phyloP scores from a whole-genome alignment of 495 filamentous ascomycete genomes.

The Endocarpon pusillum region DNA sequence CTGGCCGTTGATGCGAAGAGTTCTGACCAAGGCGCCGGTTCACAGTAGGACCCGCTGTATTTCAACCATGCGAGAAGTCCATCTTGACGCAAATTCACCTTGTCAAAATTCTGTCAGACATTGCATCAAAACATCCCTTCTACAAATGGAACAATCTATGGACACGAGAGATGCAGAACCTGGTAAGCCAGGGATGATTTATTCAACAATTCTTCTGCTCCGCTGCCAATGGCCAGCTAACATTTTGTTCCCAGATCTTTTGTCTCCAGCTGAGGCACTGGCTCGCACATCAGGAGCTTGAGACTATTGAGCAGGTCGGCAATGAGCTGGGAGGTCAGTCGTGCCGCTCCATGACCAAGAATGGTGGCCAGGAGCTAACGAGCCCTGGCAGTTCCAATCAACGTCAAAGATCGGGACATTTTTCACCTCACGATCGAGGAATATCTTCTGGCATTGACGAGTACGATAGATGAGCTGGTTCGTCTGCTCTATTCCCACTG shows the following conservation, averaged over 20 bases:
- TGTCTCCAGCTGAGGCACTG: neutral
- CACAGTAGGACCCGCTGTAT: constrained; percentile 23
- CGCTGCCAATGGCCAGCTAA: constrained; percentile 14
- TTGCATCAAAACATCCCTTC: constrained; percentile 74
- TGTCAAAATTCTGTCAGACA: constrained; percentile 41
- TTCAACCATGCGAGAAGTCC: constrained; percentile 33
- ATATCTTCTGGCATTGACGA: constrained; percentile 74
- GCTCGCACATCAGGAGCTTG: constrained; percentile 23
- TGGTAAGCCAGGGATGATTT: constrained; percentile 23
- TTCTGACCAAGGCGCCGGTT: neutral
- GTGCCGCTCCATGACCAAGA: too few species aligned
- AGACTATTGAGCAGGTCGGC: constrained; percentile 81
- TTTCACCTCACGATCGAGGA: constrained; percentile 97
- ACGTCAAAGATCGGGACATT: constrained; percentile 72
- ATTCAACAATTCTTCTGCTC: too few species aligned
- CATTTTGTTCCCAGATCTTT: constrained; percentile 24
- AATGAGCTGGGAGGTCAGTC: constrained; percentile 49
- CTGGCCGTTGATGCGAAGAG: neutral
- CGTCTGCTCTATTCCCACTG: constrained; percentile 4
- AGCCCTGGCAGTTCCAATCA: constrained; percentile 59
- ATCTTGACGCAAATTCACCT: constrained; percentile 39
- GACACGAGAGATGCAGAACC: constrained; percentile 70
- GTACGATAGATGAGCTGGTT: constrained; percentile 78
- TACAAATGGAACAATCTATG: constrained; percentile 89
- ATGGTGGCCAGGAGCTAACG: neutral